Conservation (phyloP, 768 basidiomycete species). For the Suillus decipiens region DNA sequence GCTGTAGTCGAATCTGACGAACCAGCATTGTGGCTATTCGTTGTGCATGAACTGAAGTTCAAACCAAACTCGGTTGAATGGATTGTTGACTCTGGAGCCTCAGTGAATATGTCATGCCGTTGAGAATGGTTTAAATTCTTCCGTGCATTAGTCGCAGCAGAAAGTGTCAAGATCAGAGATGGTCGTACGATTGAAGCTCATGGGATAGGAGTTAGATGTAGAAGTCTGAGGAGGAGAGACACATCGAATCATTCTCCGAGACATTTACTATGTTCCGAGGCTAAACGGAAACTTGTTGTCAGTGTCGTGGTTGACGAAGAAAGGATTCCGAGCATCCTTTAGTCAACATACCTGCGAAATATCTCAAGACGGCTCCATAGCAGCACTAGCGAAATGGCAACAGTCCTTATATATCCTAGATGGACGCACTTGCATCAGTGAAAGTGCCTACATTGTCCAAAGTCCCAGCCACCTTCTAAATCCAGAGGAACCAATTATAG, state of each 20-base stretch:
- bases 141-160: not conserved
- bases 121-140: constrained; percentile 10
- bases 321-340: constrained; percentile 1
- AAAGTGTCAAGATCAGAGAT: constrained; percentile 8
- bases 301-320: constrained; percentile 9
- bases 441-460: constrained; percentile 1
- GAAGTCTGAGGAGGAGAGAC: not conserved
- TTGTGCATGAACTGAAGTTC: not conserved
- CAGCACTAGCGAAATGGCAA: not conserved
- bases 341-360: constrained; percentile 4
- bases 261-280: constrained; percentile 18
- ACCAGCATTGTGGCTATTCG: not conserved
- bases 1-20: not conserved
- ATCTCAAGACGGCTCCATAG: not conserved
- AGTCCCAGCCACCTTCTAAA: not conserved
- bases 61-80: not conserved
- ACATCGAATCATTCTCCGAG: constrained; percentile 7
- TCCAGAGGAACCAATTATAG: not conserved
- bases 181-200: constrained; percentile 5
- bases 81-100: constrained; percentile 11
- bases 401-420: constrained; percentile 10
- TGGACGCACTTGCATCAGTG: not conserved
- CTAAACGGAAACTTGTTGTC: constrained; percentile 21
- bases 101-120: constrained; percentile 4
- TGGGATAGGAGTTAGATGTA: constrained; percentile 9